phyloP scores from a whole-genome alignment of 164 flowering plant species.

The Magnolia sinica region DNA sequence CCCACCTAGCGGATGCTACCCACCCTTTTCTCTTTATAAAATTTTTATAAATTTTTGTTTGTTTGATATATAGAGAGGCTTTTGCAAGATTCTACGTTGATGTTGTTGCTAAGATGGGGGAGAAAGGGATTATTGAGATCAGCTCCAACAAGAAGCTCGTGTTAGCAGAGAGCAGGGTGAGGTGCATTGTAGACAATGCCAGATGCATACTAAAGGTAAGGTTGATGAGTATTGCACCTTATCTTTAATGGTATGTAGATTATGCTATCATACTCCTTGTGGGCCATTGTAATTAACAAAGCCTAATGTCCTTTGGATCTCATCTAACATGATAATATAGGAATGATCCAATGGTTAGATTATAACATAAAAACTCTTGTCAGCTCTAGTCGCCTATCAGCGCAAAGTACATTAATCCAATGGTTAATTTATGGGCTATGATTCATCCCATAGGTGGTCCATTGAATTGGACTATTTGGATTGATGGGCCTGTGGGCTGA shows the following conservation, averaged over 20 bases:
- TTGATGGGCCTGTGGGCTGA: no score
- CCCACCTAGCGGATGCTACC: neutral
- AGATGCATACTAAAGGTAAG: conserved; percentile 73
- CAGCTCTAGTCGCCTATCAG: no score
- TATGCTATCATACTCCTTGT: no score
- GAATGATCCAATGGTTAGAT: neutral
- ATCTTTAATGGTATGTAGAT: neutral
- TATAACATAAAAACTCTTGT: no score
- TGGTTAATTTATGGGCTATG: no score
- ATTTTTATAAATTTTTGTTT: neutral
- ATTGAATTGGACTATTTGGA: no score
- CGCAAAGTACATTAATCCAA: no score
- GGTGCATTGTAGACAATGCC: conserved; percentile 89
- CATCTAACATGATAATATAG: neutral
- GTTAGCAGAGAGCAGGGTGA: conserved; percentile 64
- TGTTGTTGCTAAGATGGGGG: conserved; percentile 66
- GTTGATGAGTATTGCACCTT: neutral
- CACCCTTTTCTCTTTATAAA: neutral
- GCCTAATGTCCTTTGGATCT: neutral
- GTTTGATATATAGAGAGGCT: conserved; percentile 44
- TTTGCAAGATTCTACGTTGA: conserved; percentile 60
- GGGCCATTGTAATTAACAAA: neutral
- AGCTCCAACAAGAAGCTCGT: conserved; percentile 50
- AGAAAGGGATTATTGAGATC: conserved; percentile 59
- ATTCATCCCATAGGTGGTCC: no score